Evolutionary conservation across 305 asterid species (phyloP).

Genomic region (Rubia occidens): DNA sequence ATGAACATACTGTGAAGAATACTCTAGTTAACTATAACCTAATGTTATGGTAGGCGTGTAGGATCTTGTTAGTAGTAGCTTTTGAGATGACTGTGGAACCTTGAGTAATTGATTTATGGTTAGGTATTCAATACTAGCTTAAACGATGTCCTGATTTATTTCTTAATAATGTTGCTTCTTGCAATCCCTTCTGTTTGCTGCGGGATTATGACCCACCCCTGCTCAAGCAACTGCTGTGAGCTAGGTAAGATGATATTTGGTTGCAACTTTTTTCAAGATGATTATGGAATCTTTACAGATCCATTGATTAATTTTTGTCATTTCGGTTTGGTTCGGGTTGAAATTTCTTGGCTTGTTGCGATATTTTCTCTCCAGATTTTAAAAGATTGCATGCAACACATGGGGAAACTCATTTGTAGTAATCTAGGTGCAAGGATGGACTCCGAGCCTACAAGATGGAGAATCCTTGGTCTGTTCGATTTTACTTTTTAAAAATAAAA

Average conservation of each 20-base stretch:
- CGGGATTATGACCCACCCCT: slow-evolving; percentile 96
- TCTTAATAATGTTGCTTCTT: slow-evolving; percentile 40
- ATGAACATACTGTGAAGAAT: background rate
- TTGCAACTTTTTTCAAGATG: background rate
- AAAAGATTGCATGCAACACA: slow-evolving; percentile 96
- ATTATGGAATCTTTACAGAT: background rate
- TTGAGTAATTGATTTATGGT: background rate
- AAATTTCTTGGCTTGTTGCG: slow-evolving; percentile 18
- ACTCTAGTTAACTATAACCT: background rate
- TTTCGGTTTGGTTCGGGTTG: slow-evolving; percentile 6
- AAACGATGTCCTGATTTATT: slow-evolving; percentile 19
- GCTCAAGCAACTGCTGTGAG: slow-evolving; percentile 99
- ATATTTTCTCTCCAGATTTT: slow-evolving; percentile 47
- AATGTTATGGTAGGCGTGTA: too few relatives aligned
- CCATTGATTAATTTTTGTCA: background rate
- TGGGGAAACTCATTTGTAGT: slow-evolving; percentile 88
- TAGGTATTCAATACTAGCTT: slow-evolving; percentile 15
- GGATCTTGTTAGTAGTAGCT: background rate
- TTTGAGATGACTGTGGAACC: background rate
- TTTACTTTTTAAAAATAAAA: slow-evolving; percentile 8
- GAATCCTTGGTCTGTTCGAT: slow-evolving; percentile 62
- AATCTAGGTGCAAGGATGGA: slow-evolving; percentile 98
- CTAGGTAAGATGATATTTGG: slow-evolving; percentile 50
- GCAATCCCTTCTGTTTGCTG: slow-evolving; percentile 95
- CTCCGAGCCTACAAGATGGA: slow-evolving; percentile 94